A percentile compares a stretch with the other conserved stretches of the same genome.
Evolutionary conservation across 2,329 filamentous ascomycete species (phyloP).

Genomic region (Stachybotrys elegans): DNA sequence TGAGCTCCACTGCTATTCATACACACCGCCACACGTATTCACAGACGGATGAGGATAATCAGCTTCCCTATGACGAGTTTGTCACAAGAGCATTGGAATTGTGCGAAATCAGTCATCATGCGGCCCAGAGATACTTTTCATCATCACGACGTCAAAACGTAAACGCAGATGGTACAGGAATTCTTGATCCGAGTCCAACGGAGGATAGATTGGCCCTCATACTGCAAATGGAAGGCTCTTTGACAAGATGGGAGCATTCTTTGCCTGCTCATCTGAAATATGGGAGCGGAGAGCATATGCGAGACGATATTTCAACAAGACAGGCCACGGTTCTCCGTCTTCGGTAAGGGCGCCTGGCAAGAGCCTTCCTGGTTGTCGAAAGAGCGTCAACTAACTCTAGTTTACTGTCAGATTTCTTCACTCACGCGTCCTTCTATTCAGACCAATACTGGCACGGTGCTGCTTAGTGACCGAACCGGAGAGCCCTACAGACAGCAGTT

Average conservation of each 20-base stretch:
- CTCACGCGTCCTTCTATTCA: constrained; percentile 25
- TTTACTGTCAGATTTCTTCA: constrained; percentile 22
- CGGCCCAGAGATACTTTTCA: not conserved
- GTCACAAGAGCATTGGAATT: constrained; percentile 19
- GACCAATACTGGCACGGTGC: constrained; percentile 26
- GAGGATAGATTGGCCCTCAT: constrained; percentile 19
- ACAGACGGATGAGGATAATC: constrained; percentile 7
- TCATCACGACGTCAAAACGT: not conserved
- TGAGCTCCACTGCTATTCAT: constrained; percentile 20
- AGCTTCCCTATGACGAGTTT: constrained; percentile 28
- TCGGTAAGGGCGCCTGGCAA: constrained; percentile 15
- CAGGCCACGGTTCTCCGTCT: constrained; percentile 28
- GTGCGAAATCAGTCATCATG: constrained; percentile 30
- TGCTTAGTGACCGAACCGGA: constrained; percentile 16
- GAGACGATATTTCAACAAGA: not conserved
- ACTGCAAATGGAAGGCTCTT: constrained; percentile 23
- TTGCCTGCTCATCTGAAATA: constrained; percentile 14
- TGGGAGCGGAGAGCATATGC: not conserved
- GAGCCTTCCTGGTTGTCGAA: not conserved
- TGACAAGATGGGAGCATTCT: constrained; percentile 25
- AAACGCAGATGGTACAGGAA: not conserved
- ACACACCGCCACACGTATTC: not conserved
- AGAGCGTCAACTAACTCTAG: not conserved
- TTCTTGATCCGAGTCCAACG: constrained; percentile 14
- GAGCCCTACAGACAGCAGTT: not conserved